A percentile compares a stretch with the other conserved stretches of the same genome.
Evolutionary conservation across 202 grass and related monocot genomes (phyloP).

Genomic region (Eragrostis tef): DNA sequence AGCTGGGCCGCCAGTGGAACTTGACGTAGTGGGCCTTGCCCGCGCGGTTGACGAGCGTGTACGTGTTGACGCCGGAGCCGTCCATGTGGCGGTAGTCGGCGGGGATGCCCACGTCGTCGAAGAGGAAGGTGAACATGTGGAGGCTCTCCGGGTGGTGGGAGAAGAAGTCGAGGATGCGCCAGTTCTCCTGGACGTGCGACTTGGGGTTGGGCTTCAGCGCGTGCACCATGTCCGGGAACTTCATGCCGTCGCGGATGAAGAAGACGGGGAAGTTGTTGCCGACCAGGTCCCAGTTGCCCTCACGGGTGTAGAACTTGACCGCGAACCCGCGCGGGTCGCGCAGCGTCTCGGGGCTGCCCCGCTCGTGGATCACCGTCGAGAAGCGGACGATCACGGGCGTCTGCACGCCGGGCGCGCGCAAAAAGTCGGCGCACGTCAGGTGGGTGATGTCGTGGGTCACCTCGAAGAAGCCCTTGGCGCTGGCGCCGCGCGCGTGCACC

Average conservation of each 20-base stretch:
- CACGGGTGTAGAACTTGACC: conserved; percentile 97
- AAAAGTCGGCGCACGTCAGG: conserved; percentile 93
- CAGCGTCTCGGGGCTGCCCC: conserved; percentile 90
- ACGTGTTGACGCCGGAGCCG: conserved; percentile 96
- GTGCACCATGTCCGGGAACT: conserved; percentile 99
- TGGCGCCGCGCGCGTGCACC: conserved; percentile 90
- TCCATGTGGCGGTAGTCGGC: conserved; percentile 99
- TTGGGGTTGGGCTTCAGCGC: conserved; percentile 95
- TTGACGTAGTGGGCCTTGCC: conserved; percentile 90
- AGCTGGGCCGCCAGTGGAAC: conserved; percentile 97
- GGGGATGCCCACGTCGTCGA: conserved; percentile 89
- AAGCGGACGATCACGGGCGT: conserved; percentile 88
- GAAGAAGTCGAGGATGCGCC: conserved; percentile 97
- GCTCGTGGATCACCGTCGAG: conserved; percentile 99
- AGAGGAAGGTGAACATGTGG: conserved; percentile 97
- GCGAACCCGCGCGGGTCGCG: conserved; percentile 96
- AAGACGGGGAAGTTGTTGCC: conserved; percentile 99
- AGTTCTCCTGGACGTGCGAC: conserved; percentile 96
- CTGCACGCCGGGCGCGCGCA: conserved; percentile 77
- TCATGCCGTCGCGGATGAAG: conserved; percentile 95
- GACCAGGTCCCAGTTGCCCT: conserved; percentile 97
- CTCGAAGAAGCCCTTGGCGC: conserved; percentile 99
- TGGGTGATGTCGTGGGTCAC: conserved; percentile 91
- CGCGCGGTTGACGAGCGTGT: conserved; percentile 75
- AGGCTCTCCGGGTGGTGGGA: conserved; percentile 94